Percentiles rank a stretch among this genome's conserved stretches.
These are phyloP conservation scores for Rhizophlyctis rosea DNA, from an alignment of 192 early-diverging fungal genomes.

Conservation along the genomic window DNA sequence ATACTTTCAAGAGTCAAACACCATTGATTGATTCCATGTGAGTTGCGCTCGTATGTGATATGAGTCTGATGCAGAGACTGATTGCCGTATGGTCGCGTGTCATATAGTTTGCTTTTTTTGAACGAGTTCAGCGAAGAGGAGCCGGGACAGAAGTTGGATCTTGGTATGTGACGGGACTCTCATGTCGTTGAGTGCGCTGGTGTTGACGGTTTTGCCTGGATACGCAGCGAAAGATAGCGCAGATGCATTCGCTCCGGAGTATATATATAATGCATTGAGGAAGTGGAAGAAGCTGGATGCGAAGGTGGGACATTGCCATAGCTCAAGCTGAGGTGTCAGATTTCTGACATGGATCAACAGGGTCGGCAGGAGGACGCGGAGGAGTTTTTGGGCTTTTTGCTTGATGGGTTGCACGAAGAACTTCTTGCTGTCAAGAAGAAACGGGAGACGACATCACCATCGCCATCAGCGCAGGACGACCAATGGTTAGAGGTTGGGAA, in stretches of 20 bases:
- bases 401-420: constrained; percentile 96
- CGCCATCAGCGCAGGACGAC: not conserved
- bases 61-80: not conserved
- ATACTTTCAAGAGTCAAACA: constrained; percentile 72
- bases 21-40: constrained; percentile 86
- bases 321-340: too few species aligned
- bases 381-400: constrained; percentile 88
- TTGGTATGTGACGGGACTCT: not conserved
- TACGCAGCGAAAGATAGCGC: not conserved
- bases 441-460: not conserved
- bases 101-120: constrained; percentile 55
- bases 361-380: constrained; percentile 97
- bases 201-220: not conserved
- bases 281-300: constrained; percentile 74
- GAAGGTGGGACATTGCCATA: too few species aligned
- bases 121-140: constrained; percentile 51
- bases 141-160: constrained; percentile 13
- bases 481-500: constrained; percentile 89
- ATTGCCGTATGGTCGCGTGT: not conserved
- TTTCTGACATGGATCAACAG: too few species aligned
- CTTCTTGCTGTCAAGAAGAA: constrained; percentile 27
- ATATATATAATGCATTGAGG: constrained; percentile 87
- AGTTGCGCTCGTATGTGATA: constrained; percentile 18
- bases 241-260: constrained; percentile 81
- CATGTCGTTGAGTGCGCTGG: not conserved